Base-by-base conservation (phyloP, 2,329 filamentous ascomycete genomes). In the Aspergillus sp. region DNA sequence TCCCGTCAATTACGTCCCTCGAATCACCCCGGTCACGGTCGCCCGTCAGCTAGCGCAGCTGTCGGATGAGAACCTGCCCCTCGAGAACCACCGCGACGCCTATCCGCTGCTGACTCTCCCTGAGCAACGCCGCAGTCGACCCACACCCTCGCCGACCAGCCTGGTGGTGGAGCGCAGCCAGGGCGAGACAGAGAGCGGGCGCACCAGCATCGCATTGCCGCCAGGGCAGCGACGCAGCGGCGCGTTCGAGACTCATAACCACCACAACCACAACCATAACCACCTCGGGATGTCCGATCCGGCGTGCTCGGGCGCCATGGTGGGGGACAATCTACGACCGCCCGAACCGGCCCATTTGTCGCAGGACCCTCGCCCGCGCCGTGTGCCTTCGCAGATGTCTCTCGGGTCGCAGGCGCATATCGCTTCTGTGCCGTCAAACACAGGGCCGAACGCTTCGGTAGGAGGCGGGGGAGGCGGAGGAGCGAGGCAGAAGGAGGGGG, bases 1-100 rank as follows among this genome's bases (percentile, higher is more conserved):
- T 52, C 74, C 74, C 24, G 65, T 74, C 48, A 78, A 78, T 50
- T 68, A 72, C 57, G 71, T 74, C 29, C 74, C 72, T 25, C 69
- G 71, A 37, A 58, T 61, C 19, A 69, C 68, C 29, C 67, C 67
- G 35, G 54, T 71, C 24, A 60, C 60, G 13, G 45, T 69, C 33
- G 51, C 58, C 16, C 55, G 57, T 29, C 45, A 55, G 24, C 44
- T 35, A n/a, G 40, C 45, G 32, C 38, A 40, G 26, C 26, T 28
- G 34, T 57, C 52, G 5, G 47, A 54, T 49, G 57, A 60, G 37
- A 54, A 49, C 42, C 52, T 55, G 26, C 49, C 49, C 8, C 43
- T 55, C 31, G 49, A 51, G 26, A 38, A 51, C 37, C 51, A 58
- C 34, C 61, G 66, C 38, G 68, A 71, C 61, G 67, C 65, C 38